Evolutionary conservation across 2,329 filamentous ascomycete genomes (phyloP).

Genomic region (Paecilomyces sp.): DNA sequence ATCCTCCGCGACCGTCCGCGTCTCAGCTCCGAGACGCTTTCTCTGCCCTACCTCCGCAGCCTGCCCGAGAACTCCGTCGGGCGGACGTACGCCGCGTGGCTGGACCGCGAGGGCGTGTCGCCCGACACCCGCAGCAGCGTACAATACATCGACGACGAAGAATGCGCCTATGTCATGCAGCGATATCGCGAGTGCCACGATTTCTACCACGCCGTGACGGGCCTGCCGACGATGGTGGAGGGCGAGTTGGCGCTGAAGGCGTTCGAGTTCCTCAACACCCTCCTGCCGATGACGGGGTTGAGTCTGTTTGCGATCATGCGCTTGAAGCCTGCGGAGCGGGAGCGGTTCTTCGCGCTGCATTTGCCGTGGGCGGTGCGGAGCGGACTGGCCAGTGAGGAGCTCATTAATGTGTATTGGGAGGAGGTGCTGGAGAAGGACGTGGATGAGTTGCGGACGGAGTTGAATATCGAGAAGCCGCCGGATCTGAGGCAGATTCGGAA

Average conservation of each 20-base stretch:
- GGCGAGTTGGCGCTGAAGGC: slow-evolving; percentile 96
- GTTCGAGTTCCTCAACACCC: slow-evolving; percentile 92
- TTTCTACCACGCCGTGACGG: slow-evolving; percentile 93
- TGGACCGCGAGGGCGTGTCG: slow-evolving; percentile 88
- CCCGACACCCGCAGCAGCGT: slow-evolving; percentile 80
- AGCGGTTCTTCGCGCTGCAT: slow-evolving; percentile 58
- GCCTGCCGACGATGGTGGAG: slow-evolving; percentile 84
- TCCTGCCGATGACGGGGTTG: slow-evolving; percentile 90
- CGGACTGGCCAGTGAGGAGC: slow-evolving; percentile 65
- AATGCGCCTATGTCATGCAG: slow-evolving; percentile 98
- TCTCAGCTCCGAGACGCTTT: slow-evolving; percentile 67
- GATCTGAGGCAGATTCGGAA: slow-evolving; percentile 74
- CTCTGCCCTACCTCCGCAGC: slow-evolving; percentile 61
- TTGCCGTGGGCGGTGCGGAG: slow-evolving; percentile 87
- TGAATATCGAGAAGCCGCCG: slow-evolving; percentile 83
- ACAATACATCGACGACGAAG: slow-evolving; percentile 86
- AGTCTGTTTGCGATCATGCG: slow-evolving; percentile 65
- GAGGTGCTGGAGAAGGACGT: slow-evolving; percentile 83
- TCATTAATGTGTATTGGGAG: slow-evolving; percentile 98
- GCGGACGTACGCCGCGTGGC: slow-evolving; percentile 75
- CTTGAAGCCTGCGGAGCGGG: slow-evolving; percentile 56
- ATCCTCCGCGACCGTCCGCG: slow-evolving; percentile 87
- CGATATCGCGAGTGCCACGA: slow-evolving; percentile 96
- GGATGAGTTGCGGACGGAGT: slow-evolving; percentile 60
- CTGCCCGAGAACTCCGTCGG: slow-evolving; percentile 71